Base-by-base conservation (phyloP, 2,329 filamentous ascomycete species). In the Colletotrichum filicis region DNA sequence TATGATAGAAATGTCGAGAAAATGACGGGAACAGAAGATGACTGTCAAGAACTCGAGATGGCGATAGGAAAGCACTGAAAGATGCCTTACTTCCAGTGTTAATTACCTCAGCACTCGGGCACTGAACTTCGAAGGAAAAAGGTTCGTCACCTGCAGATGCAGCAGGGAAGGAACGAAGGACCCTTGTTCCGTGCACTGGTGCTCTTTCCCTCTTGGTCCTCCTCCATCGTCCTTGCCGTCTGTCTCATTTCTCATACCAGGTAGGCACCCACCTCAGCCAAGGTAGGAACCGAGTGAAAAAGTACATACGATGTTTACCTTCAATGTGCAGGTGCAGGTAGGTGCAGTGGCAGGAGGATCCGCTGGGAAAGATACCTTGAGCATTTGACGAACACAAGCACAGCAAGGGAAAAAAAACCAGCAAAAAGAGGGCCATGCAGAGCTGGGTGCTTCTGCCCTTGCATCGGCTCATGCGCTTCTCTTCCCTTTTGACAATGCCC, bases 1-100 rank as follows among this genome's bases (percentile, higher is more conserved):
- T 68, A 58, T 67, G 68, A 62, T 52, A 71, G 46, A 58, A 57
- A 37, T 22, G 66, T 24, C 57, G 22, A 52, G 42, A 61, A 71
- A 62, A 49, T 49, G 49, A 52, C 46, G 6, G 32, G 52, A 68
- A n/a, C 42, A 49, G 19, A n/a, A 19, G 56, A 11, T 32, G 22
- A 37, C 28, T 37, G 35, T 37, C 35, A 6, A 16, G 12, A 1
- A 14, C 16, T 42, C 14, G 16, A 42, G 55, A 59, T 22, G 35
- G 32, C 30, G 68, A 55, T 55, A 37, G 62, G 16, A 26, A 49
- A 32, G 30, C 30, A 32, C 8, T 32, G 30, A 32, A 32, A 32
- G 30, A 32, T 32, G 9, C 30, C 30, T 32, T 32, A 9, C 30
- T 4, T 32, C 30, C 30, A 32, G 30, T 22, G n/a, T 30, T 11